Evolutionary conservation across 257 asterid genomes (phyloP).

Genomic region (Prunella vulgaris): DNA sequence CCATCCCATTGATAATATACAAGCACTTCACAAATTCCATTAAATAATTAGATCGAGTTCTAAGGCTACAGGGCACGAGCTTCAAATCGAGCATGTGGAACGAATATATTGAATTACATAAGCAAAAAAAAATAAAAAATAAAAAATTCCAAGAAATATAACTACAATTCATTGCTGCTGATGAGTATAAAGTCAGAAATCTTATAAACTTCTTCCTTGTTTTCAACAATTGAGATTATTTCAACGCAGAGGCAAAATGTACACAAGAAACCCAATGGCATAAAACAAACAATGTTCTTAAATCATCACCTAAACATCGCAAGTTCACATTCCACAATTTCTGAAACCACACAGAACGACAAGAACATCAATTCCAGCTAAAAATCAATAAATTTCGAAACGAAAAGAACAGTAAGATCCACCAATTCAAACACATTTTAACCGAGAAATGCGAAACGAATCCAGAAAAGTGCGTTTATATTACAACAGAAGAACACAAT

Average conservation of each 20-base stretch:
- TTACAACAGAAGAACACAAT: background rate
- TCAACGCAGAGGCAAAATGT: background rate
- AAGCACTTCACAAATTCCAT: too few relatives aligned
- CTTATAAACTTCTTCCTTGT: background rate
- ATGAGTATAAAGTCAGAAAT: background rate
- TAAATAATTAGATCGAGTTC: background rate
- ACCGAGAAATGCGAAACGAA: background rate
- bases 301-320: constrained; percentile 10
- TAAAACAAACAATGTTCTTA: background rate
- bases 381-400: background rate
- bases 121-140: background rate
- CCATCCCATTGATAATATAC: background rate
- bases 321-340: constrained; percentile 17
- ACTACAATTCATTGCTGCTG: background rate
- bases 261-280: background rate
- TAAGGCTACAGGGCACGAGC: background rate
- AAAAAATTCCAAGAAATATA: background rate
- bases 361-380: constrained; percentile 20
- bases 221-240: background rate
- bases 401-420: background rate
- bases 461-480: too few relatives aligned
- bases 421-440: background rate
- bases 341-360: constrained; percentile 1
- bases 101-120: background rate
- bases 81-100: background rate